Evolutionary conservation across 257 asterid species (phyloP).

Genomic region (Nicotiana tabacum): DNA sequence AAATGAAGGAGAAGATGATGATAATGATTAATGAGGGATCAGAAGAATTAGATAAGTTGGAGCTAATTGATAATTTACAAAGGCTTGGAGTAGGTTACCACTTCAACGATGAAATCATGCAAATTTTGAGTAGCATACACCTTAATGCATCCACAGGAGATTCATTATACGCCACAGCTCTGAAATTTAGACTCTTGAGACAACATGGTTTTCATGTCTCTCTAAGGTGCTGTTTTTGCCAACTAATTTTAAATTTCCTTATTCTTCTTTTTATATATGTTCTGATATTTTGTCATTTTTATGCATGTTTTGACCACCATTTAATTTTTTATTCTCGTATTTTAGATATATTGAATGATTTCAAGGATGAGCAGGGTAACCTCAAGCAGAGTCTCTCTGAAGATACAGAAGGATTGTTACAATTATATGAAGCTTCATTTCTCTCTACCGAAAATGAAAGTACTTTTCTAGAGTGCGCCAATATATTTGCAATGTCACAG

Average conservation of each 20-base stretch:
- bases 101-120: constrained; percentile 22
- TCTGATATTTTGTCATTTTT: neutral
- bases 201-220: no score
- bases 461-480: constrained; percentile 28
- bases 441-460: constrained; percentile 27
- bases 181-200: no score
- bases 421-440: constrained; percentile 47
- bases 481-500: constrained; percentile 18
- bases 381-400: constrained; percentile 11
- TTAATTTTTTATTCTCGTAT: neutral
- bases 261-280: no score
- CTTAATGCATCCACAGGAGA: neutral
- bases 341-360: constrained; percentile 31
- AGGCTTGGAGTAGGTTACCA: constrained; percentile 17
- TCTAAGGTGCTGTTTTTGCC: neutral
- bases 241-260: neutral
- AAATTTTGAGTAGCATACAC: constrained; percentile 11
- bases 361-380: neutral
- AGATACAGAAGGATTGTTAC: constrained; percentile 28
- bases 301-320: no score
- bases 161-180: no score
- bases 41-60: neutral
- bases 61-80: no score
- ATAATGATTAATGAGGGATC: neutral
- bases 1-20: constrained; percentile 18